Percentiles rank a stretch among this genome's conserved stretches.
These are phyloP conservation scores for Wickerhamomyces canadensis DNA, from an alignment of 805 yeast species.

Conservation along the genomic window DNA sequence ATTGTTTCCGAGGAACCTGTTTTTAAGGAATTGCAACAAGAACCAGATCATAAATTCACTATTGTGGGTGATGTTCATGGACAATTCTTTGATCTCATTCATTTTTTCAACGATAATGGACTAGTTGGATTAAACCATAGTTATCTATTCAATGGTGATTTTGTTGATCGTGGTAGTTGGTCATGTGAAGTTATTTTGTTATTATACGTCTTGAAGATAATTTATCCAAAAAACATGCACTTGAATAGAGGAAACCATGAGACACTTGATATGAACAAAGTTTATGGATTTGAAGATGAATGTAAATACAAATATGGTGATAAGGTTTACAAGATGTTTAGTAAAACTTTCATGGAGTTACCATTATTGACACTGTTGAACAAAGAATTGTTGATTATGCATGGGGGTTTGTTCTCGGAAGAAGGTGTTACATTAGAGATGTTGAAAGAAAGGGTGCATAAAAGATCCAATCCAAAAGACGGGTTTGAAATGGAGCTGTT, in stretches of 20 bases:
- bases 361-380: conserved; percentile 85
- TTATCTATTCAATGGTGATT: conserved; percentile 92
- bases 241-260: conserved; percentile 96
- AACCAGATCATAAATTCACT: conserved; percentile 40
- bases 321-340: conserved; percentile 72
- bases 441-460: conserved; percentile 65
- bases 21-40: conserved; percentile 59
- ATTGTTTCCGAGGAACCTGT: conserved; percentile 63
- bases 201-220: conserved; percentile 68
- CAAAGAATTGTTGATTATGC: conserved; percentile 78
- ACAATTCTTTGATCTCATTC: conserved; percentile 84
- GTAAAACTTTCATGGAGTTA: conserved; percentile 78
- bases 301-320: conserved; percentile 86
- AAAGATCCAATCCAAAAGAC: conserved; percentile 82
- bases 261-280: conserved; percentile 92
- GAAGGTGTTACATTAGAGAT: conserved; percentile 69
- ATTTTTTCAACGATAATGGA: conserved; percentile 74
- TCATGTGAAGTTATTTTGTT: conserved; percentile 91
- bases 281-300: conserved; percentile 95
- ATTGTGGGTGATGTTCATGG: conserved; percentile 99
- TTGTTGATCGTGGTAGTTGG: conserved; percentile 98
- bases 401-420: conserved; percentile 89
- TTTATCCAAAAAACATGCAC: conserved; percentile 64
- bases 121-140: conserved; percentile 57
- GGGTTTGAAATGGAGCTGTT: conserved; percentile 94